Evolutionary conservation across 805 yeast species (phyloP).

Genomic region (Kluyveromyces dobzhanskii): DNA sequence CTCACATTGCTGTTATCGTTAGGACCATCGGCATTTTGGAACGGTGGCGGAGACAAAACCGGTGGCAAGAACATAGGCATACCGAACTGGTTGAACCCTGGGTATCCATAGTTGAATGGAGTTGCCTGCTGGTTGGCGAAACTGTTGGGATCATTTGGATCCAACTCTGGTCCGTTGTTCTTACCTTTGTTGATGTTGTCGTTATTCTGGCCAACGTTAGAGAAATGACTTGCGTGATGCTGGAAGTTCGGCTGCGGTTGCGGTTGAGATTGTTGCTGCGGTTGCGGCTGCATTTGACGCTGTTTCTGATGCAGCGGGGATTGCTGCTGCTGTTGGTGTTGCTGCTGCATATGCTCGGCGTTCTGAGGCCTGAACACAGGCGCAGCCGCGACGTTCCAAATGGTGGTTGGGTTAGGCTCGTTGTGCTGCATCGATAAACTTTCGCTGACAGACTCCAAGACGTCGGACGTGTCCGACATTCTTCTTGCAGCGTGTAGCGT

Average conservation of each 20-base stretch:
- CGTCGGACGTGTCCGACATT: constrained; percentile 8
- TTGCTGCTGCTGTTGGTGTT: not conserved
- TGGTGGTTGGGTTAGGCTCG: constrained; percentile 8
- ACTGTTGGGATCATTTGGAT: not conserved
- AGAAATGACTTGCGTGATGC: too few species aligned
- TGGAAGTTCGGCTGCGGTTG: too few species aligned
- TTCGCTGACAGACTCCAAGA: constrained; percentile 10
- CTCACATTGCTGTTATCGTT: not conserved
- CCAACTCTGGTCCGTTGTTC: too few species aligned
- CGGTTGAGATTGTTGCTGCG: too few species aligned
- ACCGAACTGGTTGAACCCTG: constrained; percentile 1
- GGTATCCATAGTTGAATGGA: constrained; percentile 3
- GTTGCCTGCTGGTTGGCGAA: constrained; percentile 1
- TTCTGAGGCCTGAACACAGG: constrained; percentile 21
- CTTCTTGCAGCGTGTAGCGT: constrained; percentile 7
- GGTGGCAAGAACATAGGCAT: constrained; percentile 3
- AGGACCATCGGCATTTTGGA: not conserved
- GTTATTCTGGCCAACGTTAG: too few species aligned
- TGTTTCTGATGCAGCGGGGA: too few species aligned
- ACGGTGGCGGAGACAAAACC: constrained; percentile 1
- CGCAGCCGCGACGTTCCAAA: constrained; percentile 24
- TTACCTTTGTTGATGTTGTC: too few species aligned
- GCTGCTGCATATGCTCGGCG: not conserved
- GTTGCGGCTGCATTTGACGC: too few species aligned
- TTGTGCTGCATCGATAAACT: constrained; percentile 7